These are phyloP conservation scores for Terfezia boudieri DNA, from an alignment of 495 filamentous ascomycete genomes.

Conservation along the genomic window DNA sequence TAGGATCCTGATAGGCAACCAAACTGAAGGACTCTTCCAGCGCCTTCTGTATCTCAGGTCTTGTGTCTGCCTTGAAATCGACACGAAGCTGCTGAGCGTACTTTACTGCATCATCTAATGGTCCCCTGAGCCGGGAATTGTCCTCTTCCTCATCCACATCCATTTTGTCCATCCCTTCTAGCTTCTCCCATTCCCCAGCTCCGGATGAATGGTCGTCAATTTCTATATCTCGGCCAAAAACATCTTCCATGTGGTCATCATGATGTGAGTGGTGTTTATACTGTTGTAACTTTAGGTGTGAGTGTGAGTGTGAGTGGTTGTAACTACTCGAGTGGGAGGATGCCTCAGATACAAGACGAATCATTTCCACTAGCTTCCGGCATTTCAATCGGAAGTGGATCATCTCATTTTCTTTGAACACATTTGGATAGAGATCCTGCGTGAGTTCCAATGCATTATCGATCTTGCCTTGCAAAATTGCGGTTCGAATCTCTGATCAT, in stretches of 20 bases:
- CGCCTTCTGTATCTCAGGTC: constrained; percentile 44
- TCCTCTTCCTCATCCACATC: constrained; percentile 31
- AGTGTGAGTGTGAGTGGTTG: constrained; percentile 17
- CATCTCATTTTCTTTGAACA: constrained; percentile 63
- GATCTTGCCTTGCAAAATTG: constrained; percentile 83
- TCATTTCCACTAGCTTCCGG: constrained; percentile 91
- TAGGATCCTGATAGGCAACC: constrained; percentile 65
- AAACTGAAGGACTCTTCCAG: constrained; percentile 74
- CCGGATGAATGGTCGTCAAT: constrained; percentile 42
- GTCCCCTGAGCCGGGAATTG: constrained; percentile 16
- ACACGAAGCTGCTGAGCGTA: constrained; percentile 62
- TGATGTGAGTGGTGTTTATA: constrained; percentile 5
- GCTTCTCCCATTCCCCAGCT: constrained; percentile 22
- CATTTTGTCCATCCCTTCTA: constrained; percentile 25
- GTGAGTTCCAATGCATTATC: constrained; percentile 72
- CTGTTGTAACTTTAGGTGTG: constrained; percentile 15
- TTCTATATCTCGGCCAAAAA: constrained; percentile 54
- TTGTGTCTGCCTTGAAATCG: constrained; percentile 50
- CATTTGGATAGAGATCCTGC: constrained; percentile 51
- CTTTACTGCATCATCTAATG: constrained; percentile 40
- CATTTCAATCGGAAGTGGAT: constrained; percentile 82
- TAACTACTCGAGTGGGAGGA: constrained; percentile 10
- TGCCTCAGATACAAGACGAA: constrained; percentile 39
- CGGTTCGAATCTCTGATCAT: constrained; percentile 50
- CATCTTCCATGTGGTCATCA: constrained; percentile 23